A percentile compares a stretch with the other conserved stretches of the same genome.
phyloP scores from a whole-genome alignment of 2,329 filamentous ascomycete genomes.

The Colletotrichum spinosum region DNA sequence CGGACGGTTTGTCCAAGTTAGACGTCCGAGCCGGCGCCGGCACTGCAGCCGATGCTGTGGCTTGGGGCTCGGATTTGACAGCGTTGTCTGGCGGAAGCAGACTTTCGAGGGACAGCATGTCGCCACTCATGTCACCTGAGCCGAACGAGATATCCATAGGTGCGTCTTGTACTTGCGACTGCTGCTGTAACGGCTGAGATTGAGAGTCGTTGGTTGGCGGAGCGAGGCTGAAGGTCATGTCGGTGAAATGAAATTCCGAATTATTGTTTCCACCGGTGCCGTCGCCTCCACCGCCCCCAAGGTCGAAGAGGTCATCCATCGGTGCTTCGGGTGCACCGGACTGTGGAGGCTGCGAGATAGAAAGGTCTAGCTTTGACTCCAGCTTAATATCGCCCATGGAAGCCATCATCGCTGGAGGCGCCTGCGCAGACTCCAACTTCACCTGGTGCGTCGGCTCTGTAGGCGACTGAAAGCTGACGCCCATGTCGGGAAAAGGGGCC shows the following conservation, averaged over 20 bases:
- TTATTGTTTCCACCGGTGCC: conserved; percentile 38
- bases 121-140: conserved; percentile 46
- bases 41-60: conserved; percentile 26
- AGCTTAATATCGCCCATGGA: conserved; percentile 46
- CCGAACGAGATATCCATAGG: conserved; percentile 61
- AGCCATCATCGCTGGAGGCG: conserved; percentile 37
- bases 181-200: conserved; percentile 28
- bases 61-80: conserved; percentile 18
- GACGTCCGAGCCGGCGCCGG: conserved; percentile 15
- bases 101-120: conserved; percentile 46
- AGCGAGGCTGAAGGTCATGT: conserved; percentile 68
- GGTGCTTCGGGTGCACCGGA: conserved; percentile 39
- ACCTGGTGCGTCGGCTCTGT: conserved; percentile 40
- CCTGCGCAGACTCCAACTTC: conserved; percentile 33
- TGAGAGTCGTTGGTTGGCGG: conserved; percentile 50
- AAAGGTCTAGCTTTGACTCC: conserved; percentile 41
- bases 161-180: conserved; percentile 46
- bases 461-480: conserved; percentile 53
- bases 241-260: conserved; percentile 63
- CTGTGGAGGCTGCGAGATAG: conserved; percentile 32
- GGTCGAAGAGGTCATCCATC: conserved; percentile 36
- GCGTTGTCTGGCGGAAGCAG: conserved; percentile 43
- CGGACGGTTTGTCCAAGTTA: conserved; percentile 36
- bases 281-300: conserved; percentile 28
- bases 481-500: conserved; percentile 69